Percentiles rank a stretch among this genome's conserved stretches.
Conservation (phyloP, 2,329 filamentous ascomycete species). For the Aulographum hederae region DNA sequence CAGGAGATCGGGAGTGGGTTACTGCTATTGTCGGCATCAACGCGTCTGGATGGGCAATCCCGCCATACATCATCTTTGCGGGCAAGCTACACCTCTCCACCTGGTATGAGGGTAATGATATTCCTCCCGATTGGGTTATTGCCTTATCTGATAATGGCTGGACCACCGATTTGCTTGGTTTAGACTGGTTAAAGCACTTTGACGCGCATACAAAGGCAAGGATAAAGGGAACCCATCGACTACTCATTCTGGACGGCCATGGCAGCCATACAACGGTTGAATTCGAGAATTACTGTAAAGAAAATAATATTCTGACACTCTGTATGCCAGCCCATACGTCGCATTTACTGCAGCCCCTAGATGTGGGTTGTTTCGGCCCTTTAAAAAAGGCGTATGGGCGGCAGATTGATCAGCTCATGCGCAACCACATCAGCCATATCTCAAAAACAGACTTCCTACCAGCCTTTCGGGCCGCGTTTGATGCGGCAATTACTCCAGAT, state of each 20-base stretch:
- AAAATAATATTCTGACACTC: conserved; percentile 20
- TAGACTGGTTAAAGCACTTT: conserved; percentile 20
- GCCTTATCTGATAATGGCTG: conserved; percentile 14
- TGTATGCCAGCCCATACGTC: conserved; percentile 18
- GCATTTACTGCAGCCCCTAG: conserved; percentile 20
- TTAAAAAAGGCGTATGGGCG: conserved; percentile 17
- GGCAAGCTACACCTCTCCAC: conserved; percentile 7
- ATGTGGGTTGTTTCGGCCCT: conserved; percentile 19
- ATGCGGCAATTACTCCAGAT: conserved; percentile 10
- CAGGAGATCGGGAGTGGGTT: conserved; percentile 11
- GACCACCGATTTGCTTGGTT: conserved; percentile 16
- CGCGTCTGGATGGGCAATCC: conserved; percentile 9
- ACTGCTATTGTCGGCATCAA: conserved; percentile 11
- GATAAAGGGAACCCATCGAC: conserved; percentile 11
- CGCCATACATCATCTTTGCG: conserved; percentile 11
- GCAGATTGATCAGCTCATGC: conserved; percentile 13
- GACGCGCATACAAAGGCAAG: conserved; percentile 12
- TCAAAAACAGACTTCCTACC: conserved; percentile 12
- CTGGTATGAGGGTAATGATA: conserved; percentile 3
- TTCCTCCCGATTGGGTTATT: conserved; percentile 13
- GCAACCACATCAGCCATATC: conserved; percentile 13
- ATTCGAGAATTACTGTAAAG: conserved; percentile 17
- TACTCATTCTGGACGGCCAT: conserved; percentile 22
- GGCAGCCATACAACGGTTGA: conserved; percentile 15
- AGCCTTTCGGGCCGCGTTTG: conserved; percentile 12